phyloP scores from a whole-genome alignment of 441 rosid genomes.

The Eutrema salsugineum region DNA sequence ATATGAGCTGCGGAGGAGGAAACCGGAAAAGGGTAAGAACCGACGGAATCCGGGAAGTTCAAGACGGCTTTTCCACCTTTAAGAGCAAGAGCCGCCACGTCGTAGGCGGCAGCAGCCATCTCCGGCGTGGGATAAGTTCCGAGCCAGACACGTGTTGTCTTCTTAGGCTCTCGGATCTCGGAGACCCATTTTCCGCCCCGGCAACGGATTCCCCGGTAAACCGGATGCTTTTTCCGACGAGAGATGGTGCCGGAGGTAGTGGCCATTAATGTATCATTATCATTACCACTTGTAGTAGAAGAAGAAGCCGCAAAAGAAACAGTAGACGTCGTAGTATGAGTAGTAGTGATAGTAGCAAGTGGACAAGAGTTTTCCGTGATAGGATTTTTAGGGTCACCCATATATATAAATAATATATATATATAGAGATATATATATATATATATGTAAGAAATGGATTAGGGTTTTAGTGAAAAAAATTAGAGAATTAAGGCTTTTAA shows the following conservation, averaged over 20 bases:
- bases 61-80: slow-evolving; percentile 58
- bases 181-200: slow-evolving; percentile 91
- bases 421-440: neutral
- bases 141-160: slow-evolving; percentile 85
- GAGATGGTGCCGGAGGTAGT: neutral
- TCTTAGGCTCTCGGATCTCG: slow-evolving; percentile 87
- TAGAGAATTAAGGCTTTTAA: slow-evolving; percentile 16
- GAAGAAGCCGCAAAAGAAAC: slow-evolving; percentile 28
- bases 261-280: slow-evolving; percentile 9
- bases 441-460: neutral
- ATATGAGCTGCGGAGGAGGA: slow-evolving; percentile 63
- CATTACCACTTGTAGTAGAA: slow-evolving; percentile 15
- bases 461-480: slow-evolving; percentile 19
- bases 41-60: slow-evolving; percentile 63
- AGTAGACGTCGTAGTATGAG: no score
- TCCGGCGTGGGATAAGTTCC: slow-evolving; percentile 73
- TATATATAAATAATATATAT: neutral
- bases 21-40: slow-evolving; percentile 54
- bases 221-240: slow-evolving; percentile 43
- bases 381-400: slow-evolving; percentile 37
- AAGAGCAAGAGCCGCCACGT: slow-evolving; percentile 75
- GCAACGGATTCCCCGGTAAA: slow-evolving; percentile 66
- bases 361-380: slow-evolving; percentile 23
- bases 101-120: slow-evolving; percentile 86
- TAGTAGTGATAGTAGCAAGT: slow-evolving; percentile 20